Percentiles rank a stretch among this genome's conserved stretches.
Conservation (phyloP, 768 basidiomycete species). For the Rhodotorula taiwanensis region DNA sequence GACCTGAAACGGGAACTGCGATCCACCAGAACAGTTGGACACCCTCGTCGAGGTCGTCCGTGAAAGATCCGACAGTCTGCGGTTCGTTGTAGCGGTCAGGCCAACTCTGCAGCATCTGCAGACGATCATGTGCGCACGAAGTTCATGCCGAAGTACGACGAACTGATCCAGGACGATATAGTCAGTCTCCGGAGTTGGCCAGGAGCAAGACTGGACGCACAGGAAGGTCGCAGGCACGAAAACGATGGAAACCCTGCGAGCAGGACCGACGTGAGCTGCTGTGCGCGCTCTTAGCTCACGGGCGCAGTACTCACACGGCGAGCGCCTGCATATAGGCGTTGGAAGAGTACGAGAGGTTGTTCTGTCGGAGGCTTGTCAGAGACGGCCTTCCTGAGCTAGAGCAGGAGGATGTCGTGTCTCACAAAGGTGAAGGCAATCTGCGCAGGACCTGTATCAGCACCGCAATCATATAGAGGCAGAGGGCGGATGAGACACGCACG, state of each 20-base stretch:
- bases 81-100: background rate
- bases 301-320: background rate
- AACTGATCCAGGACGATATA: background rate
- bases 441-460: background rate
- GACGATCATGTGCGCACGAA: background rate
- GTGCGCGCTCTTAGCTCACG: background rate
- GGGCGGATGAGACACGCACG: background rate
- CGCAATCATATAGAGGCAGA: background rate
- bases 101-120: background rate
- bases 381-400: background rate
- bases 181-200: too few species aligned
- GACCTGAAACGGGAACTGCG: conserved; percentile 1
- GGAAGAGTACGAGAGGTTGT: conserved; percentile 14
- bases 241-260: conserved; percentile 10
- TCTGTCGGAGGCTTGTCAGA: background rate
- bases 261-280: background rate
- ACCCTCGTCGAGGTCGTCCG: conserved; percentile 7
- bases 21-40: background rate
- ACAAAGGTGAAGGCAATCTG: conserved; percentile 13
- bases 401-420: too few species aligned
- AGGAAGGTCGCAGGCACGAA: conserved; percentile 23
- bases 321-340: conserved; percentile 9
- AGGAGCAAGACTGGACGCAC: background rate
- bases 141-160: conserved; percentile 14
- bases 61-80: background rate